phyloP scores from a whole-genome alignment of 257 asterid species.

The Misopates orontium region DNA sequence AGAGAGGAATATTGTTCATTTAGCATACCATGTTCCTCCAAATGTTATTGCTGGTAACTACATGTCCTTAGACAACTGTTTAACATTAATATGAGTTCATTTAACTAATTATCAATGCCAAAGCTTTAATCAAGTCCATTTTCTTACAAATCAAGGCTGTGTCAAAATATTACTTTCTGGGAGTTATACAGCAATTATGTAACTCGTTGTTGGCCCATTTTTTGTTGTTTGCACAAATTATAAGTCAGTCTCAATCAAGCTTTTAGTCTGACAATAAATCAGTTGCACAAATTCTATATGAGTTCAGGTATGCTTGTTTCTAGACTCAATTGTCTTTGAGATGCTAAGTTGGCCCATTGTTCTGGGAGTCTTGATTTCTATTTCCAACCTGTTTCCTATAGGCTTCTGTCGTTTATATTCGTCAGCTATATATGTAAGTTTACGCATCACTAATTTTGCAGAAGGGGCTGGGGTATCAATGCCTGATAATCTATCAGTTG shows the following conservation, averaged over 20 bases:
- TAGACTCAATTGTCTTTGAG: constrained; percentile 12
- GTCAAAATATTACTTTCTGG: constrained; percentile 12
- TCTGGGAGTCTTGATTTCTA: constrained; percentile 9
- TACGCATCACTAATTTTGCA: constrained; percentile 38
- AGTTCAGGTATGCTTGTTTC: constrained; percentile 4
- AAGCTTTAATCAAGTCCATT: constrained; percentile 17
- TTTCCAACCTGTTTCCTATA: not conserved
- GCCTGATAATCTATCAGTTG: constrained; percentile 70
- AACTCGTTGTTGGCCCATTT: not conserved
- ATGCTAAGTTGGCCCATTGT: constrained; percentile 17
- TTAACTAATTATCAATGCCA: constrained; percentile 22
- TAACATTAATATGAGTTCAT: constrained; percentile 14
- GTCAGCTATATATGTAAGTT: constrained; percentile 14
- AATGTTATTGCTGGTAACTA: constrained; percentile 79
- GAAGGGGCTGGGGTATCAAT: constrained; percentile 72
- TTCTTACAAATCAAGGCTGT: constrained; percentile 12
- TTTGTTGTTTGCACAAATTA: not conserved
- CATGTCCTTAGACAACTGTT: constrained; percentile 32
- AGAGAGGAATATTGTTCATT: constrained; percentile 54
- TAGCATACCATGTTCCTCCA: constrained; percentile 80
- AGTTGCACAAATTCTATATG: too few species aligned
- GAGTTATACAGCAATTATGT: constrained; percentile 3
- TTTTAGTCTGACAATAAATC: constrained; percentile 1
- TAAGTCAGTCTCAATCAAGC: constrained; percentile 1
- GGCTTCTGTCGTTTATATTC: constrained; percentile 11